phyloP scores from a whole-genome alignment of 495 filamentous ascomycete genomes.

The Haplographium delicatum region DNA sequence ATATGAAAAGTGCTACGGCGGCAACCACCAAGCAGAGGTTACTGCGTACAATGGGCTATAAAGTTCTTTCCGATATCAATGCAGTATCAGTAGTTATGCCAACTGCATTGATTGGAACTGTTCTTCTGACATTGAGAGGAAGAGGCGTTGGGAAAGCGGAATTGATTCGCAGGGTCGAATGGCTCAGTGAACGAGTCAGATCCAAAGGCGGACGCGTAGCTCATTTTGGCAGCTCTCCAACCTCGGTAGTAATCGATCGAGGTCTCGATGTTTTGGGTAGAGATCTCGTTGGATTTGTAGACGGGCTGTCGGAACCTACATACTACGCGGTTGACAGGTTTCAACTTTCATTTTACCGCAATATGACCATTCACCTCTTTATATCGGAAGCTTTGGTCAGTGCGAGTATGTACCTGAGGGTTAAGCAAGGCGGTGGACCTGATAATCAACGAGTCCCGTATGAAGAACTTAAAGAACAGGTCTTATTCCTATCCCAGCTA shows the following conservation, averaged over 20 bases:
- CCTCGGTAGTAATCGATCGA: slow-evolving; percentile 77
- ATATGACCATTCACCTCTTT: slow-evolving; percentile 98
- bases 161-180: slow-evolving; percentile 80
- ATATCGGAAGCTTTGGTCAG: slow-evolving; percentile 87
- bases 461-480: slow-evolving; percentile 63
- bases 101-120: slow-evolving; percentile 89
- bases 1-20: slow-evolving; percentile 39
- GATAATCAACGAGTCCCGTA: slow-evolving; percentile 74
- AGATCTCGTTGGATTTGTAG: slow-evolving; percentile 73
- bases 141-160: slow-evolving; percentile 86
- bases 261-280: slow-evolving; percentile 88
- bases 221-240: slow-evolving; percentile 78
- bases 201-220: slow-evolving; percentile 86
- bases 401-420: slow-evolving; percentile 79
- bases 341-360: slow-evolving; percentile 94
- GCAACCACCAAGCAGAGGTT: slow-evolving; percentile 51
- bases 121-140: slow-evolving; percentile 84
- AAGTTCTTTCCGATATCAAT: slow-evolving; percentile 90
- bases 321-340: slow-evolving; percentile 94
- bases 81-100: slow-evolving; percentile 96
- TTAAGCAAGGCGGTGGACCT: slow-evolving; percentile 84
- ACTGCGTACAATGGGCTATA: slow-evolving; percentile 80
- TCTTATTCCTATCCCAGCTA: slow-evolving; percentile 82
- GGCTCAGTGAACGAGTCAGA: slow-evolving; percentile 78
- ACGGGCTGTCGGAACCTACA: slow-evolving; percentile 77